These are phyloP conservation scores for Solanum bukasovii DNA, from an alignment of 257 asterid species.

Conservation along the genomic window DNA sequence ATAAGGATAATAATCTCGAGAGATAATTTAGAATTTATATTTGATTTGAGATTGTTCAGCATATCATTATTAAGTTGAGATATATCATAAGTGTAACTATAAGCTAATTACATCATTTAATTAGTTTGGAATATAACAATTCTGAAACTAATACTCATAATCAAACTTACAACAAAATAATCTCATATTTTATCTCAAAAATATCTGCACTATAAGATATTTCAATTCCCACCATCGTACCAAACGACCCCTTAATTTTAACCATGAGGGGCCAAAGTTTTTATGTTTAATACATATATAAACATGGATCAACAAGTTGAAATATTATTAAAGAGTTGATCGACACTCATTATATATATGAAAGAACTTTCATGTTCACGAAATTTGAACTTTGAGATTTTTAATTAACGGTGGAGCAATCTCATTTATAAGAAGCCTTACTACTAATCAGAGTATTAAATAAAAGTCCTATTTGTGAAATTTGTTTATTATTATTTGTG, in stretches of 20 bases:
- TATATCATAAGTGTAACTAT: not conserved
- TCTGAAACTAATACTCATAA: not conserved
- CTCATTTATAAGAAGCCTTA: not conserved
- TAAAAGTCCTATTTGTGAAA: not conserved
- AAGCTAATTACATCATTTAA: not conserved
- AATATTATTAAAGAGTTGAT: not conserved
- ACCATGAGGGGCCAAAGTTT: too few species aligned
- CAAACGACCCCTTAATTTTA: too few species aligned
- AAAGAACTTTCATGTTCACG: not conserved
- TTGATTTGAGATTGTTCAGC: not conserved
- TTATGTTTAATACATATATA: too few species aligned
- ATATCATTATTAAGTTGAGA: not conserved
- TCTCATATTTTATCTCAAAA: not conserved
- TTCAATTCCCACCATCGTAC: not conserved
- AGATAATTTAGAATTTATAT: not conserved
- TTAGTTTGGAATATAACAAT: not conserved
- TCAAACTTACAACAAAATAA: not conserved
- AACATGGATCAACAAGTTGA: too few species aligned
- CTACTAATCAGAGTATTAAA: not conserved
- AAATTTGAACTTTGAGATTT: not conserved
- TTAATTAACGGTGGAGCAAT: not conserved
- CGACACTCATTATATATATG: too few species aligned
- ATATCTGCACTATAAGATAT: not conserved
- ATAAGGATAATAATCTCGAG: too few species aligned
- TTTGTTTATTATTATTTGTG: not conserved